Conservation (phyloP, 306 rosid genomes). For the Vigna mungo region DNA sequence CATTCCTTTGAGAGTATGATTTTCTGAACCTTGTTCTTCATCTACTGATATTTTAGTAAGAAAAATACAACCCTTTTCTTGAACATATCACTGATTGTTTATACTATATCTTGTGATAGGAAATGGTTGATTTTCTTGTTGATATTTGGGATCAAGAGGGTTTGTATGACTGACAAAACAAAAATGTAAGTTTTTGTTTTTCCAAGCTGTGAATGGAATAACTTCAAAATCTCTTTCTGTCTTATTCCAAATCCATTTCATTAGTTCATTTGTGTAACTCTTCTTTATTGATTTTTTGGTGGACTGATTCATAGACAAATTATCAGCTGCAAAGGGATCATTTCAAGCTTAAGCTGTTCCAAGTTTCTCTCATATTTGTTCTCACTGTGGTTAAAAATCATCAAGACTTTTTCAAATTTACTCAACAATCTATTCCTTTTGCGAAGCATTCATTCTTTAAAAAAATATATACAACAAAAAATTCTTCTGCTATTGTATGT, state of each 20-base stretch:
- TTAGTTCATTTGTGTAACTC: constrained; percentile 23
- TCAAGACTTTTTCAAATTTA: neutral
- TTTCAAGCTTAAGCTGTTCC: neutral
- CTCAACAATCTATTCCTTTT: neutral
- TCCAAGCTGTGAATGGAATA: constrained; percentile 34
- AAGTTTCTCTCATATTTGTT: too few species aligned
- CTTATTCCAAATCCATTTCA: neutral
- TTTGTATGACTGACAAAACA: constrained; percentile 68
- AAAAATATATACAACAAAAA: too few species aligned
- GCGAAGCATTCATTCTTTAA: neutral
- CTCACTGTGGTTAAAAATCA: too few species aligned
- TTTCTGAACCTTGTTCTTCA: neutral
- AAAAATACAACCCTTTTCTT: neutral
- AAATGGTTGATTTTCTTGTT: constrained; percentile 82
- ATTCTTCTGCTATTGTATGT: neutral
- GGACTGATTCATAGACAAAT: constrained; percentile 18
- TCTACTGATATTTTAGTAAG: neutral
- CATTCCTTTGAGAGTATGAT: constrained; percentile 81
- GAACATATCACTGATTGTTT: constrained; percentile 35
- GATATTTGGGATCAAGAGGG: constrained; percentile 90
- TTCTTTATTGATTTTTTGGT: neutral
- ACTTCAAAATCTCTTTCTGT: neutral
- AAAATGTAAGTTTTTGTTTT: neutral
- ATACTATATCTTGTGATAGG: constrained; percentile 58
- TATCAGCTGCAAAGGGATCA: constrained; percentile 3